Evolutionary conservation across 352 stramenopile genomes (phyloP).

Genomic region (Phytopythium boreale): DNA sequence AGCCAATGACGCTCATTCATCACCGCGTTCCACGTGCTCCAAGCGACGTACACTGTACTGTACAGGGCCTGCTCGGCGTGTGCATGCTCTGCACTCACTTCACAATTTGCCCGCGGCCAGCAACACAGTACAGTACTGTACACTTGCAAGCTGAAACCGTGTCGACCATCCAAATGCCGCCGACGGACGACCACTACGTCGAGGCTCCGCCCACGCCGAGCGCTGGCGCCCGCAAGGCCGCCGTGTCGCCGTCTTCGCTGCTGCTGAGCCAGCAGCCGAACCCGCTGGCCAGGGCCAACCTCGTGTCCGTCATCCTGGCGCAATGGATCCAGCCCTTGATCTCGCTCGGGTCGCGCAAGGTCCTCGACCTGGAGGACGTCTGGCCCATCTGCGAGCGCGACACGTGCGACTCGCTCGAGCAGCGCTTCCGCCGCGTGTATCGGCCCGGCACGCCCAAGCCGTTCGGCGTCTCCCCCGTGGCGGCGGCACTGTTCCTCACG

Average conservation of each 20-base stretch:
- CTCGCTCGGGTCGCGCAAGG: constrained; percentile 17
- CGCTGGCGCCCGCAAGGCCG: neutral
- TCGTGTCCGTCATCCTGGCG: constrained; percentile 23
- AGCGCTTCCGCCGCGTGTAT: constrained; percentile 19
- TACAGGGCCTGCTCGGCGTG: neutral
- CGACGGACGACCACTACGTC: constrained; percentile 9
- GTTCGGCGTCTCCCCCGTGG: constrained; percentile 16
- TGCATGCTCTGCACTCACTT: neutral
- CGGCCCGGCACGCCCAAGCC: constrained; percentile 2
- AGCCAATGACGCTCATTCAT: neutral
- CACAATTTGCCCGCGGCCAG: neutral
- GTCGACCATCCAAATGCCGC: neutral
- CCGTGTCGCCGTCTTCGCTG: neutral
- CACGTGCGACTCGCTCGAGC: constrained; percentile 18
- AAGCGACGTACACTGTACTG: neutral
- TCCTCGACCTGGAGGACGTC: constrained; percentile 26
- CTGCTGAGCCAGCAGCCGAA: constrained; percentile 22
- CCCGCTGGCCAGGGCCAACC: constrained; percentile 29
- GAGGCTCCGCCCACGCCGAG: constrained; percentile 12
- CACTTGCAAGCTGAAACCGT: neutral
- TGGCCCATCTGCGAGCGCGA: constrained; percentile 25
- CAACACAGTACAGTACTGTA: neutral
- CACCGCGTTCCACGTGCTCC: neutral
- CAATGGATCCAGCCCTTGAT: constrained; percentile 37
- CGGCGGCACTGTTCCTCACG: constrained; percentile 12